These are phyloP conservation scores for Claviceps digitariae DNA, from an alignment of 2,329 filamentous ascomycete species.

Conservation along the genomic window DNA sequence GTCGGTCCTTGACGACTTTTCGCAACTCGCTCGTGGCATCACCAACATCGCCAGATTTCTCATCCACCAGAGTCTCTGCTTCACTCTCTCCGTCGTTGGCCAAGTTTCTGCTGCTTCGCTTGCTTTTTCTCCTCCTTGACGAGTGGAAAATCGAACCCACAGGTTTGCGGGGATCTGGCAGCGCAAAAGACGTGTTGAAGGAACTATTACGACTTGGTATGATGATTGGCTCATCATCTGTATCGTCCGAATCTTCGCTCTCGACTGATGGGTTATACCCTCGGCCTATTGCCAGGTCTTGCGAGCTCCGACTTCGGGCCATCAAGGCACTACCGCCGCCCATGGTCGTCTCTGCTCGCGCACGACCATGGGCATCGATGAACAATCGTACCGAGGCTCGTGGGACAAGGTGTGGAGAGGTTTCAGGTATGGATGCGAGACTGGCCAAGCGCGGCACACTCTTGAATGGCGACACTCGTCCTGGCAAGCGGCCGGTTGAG, in stretches of 20 bases:
- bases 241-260: slow-evolving; percentile 40
- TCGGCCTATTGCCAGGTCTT: slow-evolving; percentile 16
- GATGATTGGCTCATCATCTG: slow-evolving; percentile 51
- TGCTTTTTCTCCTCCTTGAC: slow-evolving; percentile 34
- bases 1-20: slow-evolving; percentile 41
- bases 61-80: slow-evolving; percentile 42
- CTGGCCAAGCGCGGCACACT: slow-evolving; percentile 35
- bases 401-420: slow-evolving; percentile 26
- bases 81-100: slow-evolving; percentile 39
- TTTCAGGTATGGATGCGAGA: slow-evolving; percentile 45
- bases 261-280: slow-evolving; percentile 33
- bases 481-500: slow-evolving; percentile 26
- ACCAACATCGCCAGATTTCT: slow-evolving; percentile 28
- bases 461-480: slow-evolving; percentile 40
- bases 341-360: slow-evolving; percentile 39
- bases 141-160: slow-evolving; percentile 34
- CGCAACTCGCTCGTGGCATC: slow-evolving; percentile 48
- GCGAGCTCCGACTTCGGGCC: slow-evolving; percentile 16
- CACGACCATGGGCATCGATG: slow-evolving; percentile 48
- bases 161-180: slow-evolving; percentile 39
- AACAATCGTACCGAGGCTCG: slow-evolving; percentile 48
- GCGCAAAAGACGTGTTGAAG: slow-evolving; percentile 41
- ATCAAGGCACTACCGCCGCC: slow-evolving; percentile 20
- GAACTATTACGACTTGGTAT: slow-evolving; percentile 45
- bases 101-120: slow-evolving; percentile 31